These are phyloP conservation scores for Aspergillus baeticus DNA, from an alignment of 495 filamentous ascomycete genomes.

Conservation along the genomic window DNA sequence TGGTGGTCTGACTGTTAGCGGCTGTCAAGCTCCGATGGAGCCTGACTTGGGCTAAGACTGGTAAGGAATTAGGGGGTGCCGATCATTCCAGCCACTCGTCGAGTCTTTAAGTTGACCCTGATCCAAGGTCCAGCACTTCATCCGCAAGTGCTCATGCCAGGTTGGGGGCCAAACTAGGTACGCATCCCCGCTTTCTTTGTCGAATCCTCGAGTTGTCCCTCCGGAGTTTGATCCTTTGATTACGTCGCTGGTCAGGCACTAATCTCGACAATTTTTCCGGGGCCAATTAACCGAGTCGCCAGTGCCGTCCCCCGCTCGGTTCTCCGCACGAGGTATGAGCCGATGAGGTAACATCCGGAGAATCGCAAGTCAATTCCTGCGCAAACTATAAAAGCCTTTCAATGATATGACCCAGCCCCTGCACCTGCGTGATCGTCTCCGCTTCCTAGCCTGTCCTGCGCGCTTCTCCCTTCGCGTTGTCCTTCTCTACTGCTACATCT, in stretches of 20 bases:
- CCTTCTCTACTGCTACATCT: conserved; percentile 30
- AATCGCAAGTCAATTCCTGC: conserved; percentile 2
- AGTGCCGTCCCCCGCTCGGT: conserved; percentile 5
- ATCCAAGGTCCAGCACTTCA: no score
- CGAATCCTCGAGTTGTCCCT: background rate
- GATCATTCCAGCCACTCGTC: no score
- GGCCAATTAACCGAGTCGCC: background rate
- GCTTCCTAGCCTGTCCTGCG: conserved; percentile 32
- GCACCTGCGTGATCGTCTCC: conserved; percentile 27
- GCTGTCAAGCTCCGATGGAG: no score
- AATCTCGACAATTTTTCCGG: background rate
- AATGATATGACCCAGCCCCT: conserved; percentile 17
- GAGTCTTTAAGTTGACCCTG: no score
- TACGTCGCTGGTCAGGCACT: background rate
- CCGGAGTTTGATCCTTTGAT: background rate
- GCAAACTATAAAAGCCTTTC: background rate
- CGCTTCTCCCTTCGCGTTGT: conserved; percentile 32
- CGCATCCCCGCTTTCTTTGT: background rate
- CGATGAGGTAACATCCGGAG: conserved; percentile 20
- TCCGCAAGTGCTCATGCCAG: no score
- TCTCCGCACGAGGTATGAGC: no score
- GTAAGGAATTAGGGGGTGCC: no score
- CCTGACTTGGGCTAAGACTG: no score
- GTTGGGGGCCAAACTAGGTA: no score
- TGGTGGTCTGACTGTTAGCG: no score